Conservation (phyloP, 371 early-diverging fungal genomes). For the Circinella minor region DNA sequence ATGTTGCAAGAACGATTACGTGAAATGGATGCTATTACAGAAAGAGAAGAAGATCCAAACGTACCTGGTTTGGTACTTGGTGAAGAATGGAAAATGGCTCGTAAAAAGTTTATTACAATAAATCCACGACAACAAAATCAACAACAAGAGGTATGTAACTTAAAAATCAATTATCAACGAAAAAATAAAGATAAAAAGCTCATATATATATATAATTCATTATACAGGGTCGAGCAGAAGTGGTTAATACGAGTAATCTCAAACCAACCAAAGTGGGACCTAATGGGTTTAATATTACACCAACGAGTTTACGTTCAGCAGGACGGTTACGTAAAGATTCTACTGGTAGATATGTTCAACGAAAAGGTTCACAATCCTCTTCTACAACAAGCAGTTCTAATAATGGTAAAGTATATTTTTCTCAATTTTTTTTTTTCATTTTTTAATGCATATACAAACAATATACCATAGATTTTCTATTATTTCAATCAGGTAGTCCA, state of each 20-base stretch:
- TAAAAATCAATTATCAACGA: not conserved
- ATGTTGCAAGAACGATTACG: conserved; percentile 41
- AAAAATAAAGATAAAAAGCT: not conserved
- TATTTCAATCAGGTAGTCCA: conserved; percentile 10
- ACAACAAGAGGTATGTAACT: not conserved
- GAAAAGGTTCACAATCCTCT: not conserved
- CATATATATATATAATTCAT: not conserved
- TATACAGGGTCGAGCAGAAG: conserved; percentile 7
- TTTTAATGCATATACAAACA: too few species aligned
- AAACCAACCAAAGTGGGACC: conserved; percentile 9
- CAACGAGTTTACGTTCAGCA: conserved; percentile 3
- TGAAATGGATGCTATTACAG: conserved; percentile 30
- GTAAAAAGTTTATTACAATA: conserved; percentile 14
- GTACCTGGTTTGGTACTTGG: conserved; percentile 38
- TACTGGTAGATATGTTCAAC: not conserved
- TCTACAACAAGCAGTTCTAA: not conserved
- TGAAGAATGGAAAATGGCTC: conserved; percentile 42
- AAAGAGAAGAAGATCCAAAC: conserved; percentile 15
- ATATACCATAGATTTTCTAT: not conserved
- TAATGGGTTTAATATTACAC: not conserved
- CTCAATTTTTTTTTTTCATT: too few species aligned
- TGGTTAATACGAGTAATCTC: conserved; percentile 4
- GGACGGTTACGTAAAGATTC: conserved; percentile 7
- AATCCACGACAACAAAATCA: not conserved
- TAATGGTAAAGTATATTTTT: not conserved